Evolutionary conservation across 2,329 filamentous ascomycete species (phyloP), one percentile per base, ranked within the genome.

Genomic region (Colletotrichum sp.): DNA sequence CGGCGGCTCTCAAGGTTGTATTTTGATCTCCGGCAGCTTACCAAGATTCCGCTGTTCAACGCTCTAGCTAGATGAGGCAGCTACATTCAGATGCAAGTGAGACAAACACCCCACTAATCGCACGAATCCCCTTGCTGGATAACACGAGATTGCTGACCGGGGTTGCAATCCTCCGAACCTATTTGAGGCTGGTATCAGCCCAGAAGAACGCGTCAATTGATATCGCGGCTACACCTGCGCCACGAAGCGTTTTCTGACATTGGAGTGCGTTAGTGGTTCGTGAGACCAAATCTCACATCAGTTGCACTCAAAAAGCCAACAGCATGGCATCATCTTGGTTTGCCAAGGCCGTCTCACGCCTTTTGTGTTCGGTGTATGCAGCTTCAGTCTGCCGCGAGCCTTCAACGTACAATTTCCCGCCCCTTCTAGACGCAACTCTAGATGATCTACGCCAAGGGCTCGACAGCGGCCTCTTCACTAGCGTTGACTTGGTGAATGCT

Each of bases 401-500:
- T 16, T 12, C 52, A 2, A 28, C 16, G 7, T 0, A 3, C 14
- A 5, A 14, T 1, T 52, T 74, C 6, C 71, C 71, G 16, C 26
- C 59, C 0, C 39, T 74, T 4, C 43, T 71, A 0, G 67, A 74
- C n/a, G 67, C 60, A 13, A 74, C 26, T 4, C 34, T 66, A n/a
- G 67, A 61, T 18, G 60, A 71, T 4, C 34, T 71, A 6, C 64
- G 26, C 9, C 24, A 26, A 39, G 64, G 81, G 6, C 78, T 84
- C 5, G 77, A 81, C 7, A 68, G 34, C 7, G 80, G 79, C 6
- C 60, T 72, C 10, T 82, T 83, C 65, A 82, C 82, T 14, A 82
- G 80, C 39, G 80, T 82, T 7, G 82, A 82, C 32, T 77, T 83
- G 6, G 81, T 82, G 16, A 80, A 80, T 57, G 79, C 83, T 12